A percentile compares a stretch with the other conserved stretches of the same genome.
Evolutionary conservation across 1,284 basidiomycete genomes (phyloP).

Genomic region (Malassezia nana): DNA sequence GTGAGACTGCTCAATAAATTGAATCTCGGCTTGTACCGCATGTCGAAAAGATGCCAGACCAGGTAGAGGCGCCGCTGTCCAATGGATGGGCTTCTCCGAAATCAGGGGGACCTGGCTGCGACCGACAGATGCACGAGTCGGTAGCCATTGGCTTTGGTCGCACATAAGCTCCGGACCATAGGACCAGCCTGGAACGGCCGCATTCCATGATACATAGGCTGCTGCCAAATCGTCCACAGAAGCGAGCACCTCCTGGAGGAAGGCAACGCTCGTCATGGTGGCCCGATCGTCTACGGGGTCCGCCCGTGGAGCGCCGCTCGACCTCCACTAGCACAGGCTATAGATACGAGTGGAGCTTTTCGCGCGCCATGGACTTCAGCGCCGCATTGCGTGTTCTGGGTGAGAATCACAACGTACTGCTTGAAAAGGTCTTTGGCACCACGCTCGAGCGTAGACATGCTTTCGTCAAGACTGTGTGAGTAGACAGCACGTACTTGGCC

Average conservation of each 20-base stretch:
- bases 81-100: background rate
- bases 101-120: background rate
- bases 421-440: conserved; percentile 34
- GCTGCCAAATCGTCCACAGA: conserved; percentile 9
- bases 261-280: background rate
- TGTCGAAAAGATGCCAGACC: conserved; percentile 6
- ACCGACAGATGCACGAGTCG: background rate
- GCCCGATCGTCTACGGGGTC: background rate
- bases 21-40: conserved; percentile 7
- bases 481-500: background rate
- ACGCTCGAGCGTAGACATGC: conserved; percentile 26
- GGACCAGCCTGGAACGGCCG: conserved; percentile 1
- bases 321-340: background rate
- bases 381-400: conserved; percentile 31
- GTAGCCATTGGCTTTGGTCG: background rate
- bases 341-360: conserved; percentile 26
- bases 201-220: conserved; percentile 9
- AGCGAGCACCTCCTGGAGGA: conserved; percentile 1
- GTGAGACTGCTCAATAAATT: background rate
- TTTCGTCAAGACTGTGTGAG: conserved; percentile 23
- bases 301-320: background rate
- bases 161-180: conserved; percentile 4
- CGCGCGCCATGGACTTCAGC: conserved; percentile 31
- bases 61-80: background rate
- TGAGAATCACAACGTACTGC: conserved; percentile 11